Evolutionary conservation across 2,329 filamentous ascomycete species (phyloP).

Genomic region (Aureobasidium leucospermi): DNA sequence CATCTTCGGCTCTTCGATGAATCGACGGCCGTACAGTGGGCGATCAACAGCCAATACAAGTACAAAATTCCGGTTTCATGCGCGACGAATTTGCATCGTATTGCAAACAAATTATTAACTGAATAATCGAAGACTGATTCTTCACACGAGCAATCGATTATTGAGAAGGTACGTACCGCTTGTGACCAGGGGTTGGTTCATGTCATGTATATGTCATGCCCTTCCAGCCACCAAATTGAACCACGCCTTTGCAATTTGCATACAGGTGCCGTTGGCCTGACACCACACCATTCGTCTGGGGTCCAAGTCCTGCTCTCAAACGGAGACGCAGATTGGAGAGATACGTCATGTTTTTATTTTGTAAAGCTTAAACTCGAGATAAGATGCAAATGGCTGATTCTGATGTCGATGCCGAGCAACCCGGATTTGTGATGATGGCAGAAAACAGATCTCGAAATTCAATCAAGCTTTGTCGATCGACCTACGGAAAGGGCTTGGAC

Average conservation of each 20-base stretch:
- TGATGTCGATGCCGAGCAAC: constrained; percentile 1
- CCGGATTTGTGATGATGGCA: neutral
- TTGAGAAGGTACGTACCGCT: neutral
- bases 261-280: neutral
- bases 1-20: neutral
- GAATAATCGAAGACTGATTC: neutral
- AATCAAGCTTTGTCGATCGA: constrained; percentile 2
- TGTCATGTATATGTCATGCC: neutral
- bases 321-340: neutral
- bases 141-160: neutral
- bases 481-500: constrained; percentile 2
- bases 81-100: neutral
- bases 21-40: neutral
- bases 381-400: neutral
- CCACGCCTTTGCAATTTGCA: neutral
- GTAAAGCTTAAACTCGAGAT: neutral
- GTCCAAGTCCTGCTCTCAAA: too few species aligned
- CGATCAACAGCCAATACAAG: neutral
- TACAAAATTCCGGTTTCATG: neutral
- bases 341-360: too few species aligned
- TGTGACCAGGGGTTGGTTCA: neutral
- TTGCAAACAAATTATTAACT: neutral
- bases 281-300: neutral
- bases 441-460: neutral
- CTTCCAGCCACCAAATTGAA: neutral